Base-by-base conservation (phyloP, 306 rosid genomes). In the Quillaja saponaria region DNA sequence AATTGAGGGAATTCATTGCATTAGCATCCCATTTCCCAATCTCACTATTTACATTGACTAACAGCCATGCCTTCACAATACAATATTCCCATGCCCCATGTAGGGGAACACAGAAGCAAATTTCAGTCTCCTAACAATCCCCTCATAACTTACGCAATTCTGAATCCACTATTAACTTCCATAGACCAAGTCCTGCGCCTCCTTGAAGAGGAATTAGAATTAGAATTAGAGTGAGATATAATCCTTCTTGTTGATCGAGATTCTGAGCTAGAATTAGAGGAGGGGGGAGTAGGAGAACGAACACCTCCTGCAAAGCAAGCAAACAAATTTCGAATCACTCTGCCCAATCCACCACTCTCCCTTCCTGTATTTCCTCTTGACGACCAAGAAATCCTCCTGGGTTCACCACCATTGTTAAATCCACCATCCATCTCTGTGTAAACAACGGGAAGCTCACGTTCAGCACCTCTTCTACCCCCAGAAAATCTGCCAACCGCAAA, bases 391-490 rank as follows among this genome's bases (percentile, higher is more conserved):
- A 83, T 71, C 66, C 90, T 77, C 77, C 97, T 83, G 2, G 85
- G 88, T 3, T 73, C 70, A 12, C 94, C 87, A 4, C 81, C 84
- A 40, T 78, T 69, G 61, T 82, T 85, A 46, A 84, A 82, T 40
- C 85, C 95, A 1, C 95, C 90, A 55, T 85, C 90, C 85, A 83
- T 80, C 50, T 87, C 96, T 1, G 94, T 87, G 58, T 85, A 87
- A 3, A 90, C 97, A 8, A 77, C 90, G 7, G 96, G 96, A 13
- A 90, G 76, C 61, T 85, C 97, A 10, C 94, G 74, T 54, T 82
- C 96, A 4, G 67, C 81, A 0, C 81, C 88, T 67, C 94, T 79
- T 10, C 95, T 85, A 21, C 89, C 85, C 3, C 90, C 89, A 6
- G 77, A 55, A 46, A 81, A 83, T 47, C 96, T 80, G 44, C 94